Evolutionary conservation across 208 protist genomes (phyloP).

Genomic region (Novymonas esmeraldas): DNA sequence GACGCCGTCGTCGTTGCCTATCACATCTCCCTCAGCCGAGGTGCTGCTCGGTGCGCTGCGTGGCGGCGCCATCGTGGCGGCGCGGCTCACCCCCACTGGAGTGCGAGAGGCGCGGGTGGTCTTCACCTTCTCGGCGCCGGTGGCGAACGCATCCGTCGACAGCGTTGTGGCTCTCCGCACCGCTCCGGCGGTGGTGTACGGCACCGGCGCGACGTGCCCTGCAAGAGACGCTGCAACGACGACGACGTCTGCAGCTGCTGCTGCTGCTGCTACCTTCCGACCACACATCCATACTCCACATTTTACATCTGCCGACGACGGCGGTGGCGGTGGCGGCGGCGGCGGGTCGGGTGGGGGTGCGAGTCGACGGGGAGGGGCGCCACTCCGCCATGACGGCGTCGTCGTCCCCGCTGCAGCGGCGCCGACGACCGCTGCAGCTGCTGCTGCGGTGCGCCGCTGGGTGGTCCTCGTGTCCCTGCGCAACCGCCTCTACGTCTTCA

Average conservation of each 20-base stretch:
- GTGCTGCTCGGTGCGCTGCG: constrained; percentile 38
- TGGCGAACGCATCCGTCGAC: constrained; percentile 13
- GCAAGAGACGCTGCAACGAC: too few relatives aligned
- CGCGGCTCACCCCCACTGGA: constrained; percentile 31
- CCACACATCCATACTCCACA: constrained; percentile 30
- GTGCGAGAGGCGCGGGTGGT: constrained; percentile 27
- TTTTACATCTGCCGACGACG: constrained; percentile 29
- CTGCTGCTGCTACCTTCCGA: constrained; percentile 13
- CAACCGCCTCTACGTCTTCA: constrained; percentile 49
- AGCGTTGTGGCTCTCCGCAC: constrained; percentile 9
- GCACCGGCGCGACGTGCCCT: too few relatives aligned
- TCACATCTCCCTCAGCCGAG: constrained; percentile 3
- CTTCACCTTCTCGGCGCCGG: constrained; percentile 30
- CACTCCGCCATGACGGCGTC: background rate
- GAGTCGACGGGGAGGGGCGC: background rate
- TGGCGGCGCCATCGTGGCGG: constrained; percentile 43
- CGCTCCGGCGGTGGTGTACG: too few relatives aligned
- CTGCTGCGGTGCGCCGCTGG: constrained; percentile 7
- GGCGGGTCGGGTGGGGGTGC: background rate
- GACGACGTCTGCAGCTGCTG: background rate
- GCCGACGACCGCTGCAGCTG: background rate
- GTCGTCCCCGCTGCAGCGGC: background rate
- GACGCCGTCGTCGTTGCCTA: too few relatives aligned
- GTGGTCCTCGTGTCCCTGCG: constrained; percentile 40
- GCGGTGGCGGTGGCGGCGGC: background rate